Evolutionary conservation across 345 rosid genomes (phyloP).

Genomic region (Litchi chinensis): DNA sequence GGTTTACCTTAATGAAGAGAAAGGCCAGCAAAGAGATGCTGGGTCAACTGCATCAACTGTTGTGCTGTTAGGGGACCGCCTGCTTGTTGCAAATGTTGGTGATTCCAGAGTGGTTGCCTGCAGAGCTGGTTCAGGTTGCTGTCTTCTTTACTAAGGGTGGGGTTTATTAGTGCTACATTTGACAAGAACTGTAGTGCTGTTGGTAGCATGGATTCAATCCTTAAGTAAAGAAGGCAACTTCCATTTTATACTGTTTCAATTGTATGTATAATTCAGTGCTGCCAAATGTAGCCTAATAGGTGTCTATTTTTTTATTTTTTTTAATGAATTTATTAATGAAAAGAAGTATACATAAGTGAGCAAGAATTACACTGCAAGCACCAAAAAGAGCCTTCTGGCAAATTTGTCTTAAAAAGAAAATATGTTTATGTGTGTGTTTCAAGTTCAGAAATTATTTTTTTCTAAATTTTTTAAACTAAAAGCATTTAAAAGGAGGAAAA

Average conservation of each 20-base stretch:
- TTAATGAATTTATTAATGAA: background rate
- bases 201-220: background rate
- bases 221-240: background rate
- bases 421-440: too few relatives aligned
- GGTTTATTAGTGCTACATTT: background rate
- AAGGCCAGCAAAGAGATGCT: conserved; percentile 47
- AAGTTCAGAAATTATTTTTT: too few relatives aligned
- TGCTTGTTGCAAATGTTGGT: conserved; percentile 69
- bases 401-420: conserved; percentile 4
- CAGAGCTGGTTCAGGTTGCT: conserved; percentile 54
- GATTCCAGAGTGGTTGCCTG: conserved; percentile 64
- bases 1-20: conserved; percentile 46
- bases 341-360: background rate
- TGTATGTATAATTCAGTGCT: background rate
- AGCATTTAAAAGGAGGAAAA: too few relatives aligned
- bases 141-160: background rate
- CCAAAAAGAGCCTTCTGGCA: background rate
- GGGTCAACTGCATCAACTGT: conserved; percentile 67
- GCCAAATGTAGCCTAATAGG: background rate
- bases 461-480: too few relatives aligned
- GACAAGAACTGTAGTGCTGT: background rate
- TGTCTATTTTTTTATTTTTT: background rate
- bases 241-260: conserved; percentile 1
- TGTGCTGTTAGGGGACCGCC: conserved; percentile 46
- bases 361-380: background rate